Evolutionary conservation across 257 asterid genomes (phyloP).

Genomic region (Solanum dulcamara): DNA sequence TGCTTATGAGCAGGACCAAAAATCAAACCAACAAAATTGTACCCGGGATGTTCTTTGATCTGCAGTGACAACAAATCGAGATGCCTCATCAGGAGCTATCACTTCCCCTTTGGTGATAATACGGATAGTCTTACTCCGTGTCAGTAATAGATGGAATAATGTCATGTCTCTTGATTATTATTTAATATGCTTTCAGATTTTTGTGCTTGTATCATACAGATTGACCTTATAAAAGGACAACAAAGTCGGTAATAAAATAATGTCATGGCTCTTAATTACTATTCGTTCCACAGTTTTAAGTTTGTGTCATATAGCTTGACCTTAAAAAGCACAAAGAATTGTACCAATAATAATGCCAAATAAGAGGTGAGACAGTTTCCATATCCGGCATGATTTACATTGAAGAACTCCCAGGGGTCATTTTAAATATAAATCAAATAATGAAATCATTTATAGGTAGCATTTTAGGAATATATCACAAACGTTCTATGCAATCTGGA

Average conservation of each 20-base stretch:
- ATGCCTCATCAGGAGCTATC: conserved; percentile 4
- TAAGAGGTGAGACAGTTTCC: neutral
- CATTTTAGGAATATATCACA: neutral
- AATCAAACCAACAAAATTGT: conserved; percentile 50
- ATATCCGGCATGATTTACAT: neutral
- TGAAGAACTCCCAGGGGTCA: neutral
- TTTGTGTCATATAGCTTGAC: neutral
- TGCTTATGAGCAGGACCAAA: conserved; percentile 66
- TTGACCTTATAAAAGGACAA: neutral
- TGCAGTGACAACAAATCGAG: conserved; percentile 27
- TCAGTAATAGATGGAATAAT: neutral
- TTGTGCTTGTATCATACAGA: neutral
- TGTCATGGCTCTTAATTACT: neutral
- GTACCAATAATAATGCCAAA: neutral
- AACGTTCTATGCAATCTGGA: neutral
- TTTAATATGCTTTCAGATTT: neutral
- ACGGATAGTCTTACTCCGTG: neutral
- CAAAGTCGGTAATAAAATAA: neutral
- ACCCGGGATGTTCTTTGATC: conserved; percentile 68
- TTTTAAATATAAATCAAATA: neutral
- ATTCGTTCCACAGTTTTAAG: neutral
- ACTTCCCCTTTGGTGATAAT: neutral
- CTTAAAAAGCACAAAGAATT: neutral
- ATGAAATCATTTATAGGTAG: neutral
- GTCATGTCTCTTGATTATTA: neutral